phyloP scores from a whole-genome alignment of 2,329 filamentous ascomycete genomes.

The Coleophoma crateriformis region DNA sequence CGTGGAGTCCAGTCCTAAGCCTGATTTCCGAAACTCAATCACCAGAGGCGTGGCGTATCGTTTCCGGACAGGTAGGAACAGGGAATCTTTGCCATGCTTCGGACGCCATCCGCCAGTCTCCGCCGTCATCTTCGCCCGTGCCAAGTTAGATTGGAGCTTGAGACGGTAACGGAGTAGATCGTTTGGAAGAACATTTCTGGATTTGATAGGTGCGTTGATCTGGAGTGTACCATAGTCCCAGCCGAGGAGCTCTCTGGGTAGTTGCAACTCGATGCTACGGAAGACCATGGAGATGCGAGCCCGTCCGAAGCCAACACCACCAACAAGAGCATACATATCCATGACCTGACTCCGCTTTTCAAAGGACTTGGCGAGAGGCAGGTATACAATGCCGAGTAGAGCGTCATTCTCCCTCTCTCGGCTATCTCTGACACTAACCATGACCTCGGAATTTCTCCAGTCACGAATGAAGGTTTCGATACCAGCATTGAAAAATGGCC shows the following conservation, averaged over 20 bases:
- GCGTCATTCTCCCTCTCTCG: slow-evolving; percentile 66
- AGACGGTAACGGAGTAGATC: slow-evolving; percentile 43
- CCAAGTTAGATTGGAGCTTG: slow-evolving; percentile 48
- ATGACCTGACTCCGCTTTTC: slow-evolving; percentile 58
- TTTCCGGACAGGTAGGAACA: slow-evolving; percentile 49
- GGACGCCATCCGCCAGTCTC: slow-evolving; percentile 45
- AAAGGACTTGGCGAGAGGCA: slow-evolving; percentile 59
- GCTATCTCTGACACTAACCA: slow-evolving; percentile 61
- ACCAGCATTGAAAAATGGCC: slow-evolving; percentile 74
- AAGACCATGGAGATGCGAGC: slow-evolving; percentile 68
- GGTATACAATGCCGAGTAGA: slow-evolving; percentile 63
- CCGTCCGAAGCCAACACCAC: slow-evolving; percentile 68
- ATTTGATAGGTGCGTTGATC: slow-evolving; percentile 46
- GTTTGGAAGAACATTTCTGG: slow-evolving; percentile 37
- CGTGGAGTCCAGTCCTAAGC: slow-evolving; percentile 45
- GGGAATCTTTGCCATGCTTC: slow-evolving; percentile 37
- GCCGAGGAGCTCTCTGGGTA: slow-evolving; percentile 53
- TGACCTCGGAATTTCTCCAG: slow-evolving; percentile 61
- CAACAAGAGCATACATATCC: slow-evolving; percentile 60
- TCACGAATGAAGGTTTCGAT: slow-evolving; percentile 68
- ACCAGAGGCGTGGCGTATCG: slow-evolving; percentile 53
- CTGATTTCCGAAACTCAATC: slow-evolving; percentile 54
- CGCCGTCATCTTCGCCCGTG: slow-evolving; percentile 47
- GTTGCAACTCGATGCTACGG: slow-evolving; percentile 59
- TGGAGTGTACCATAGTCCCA: slow-evolving; percentile 71